phyloP scores from a whole-genome alignment of 345 rosid species.

The Alliaria petiolata region DNA sequence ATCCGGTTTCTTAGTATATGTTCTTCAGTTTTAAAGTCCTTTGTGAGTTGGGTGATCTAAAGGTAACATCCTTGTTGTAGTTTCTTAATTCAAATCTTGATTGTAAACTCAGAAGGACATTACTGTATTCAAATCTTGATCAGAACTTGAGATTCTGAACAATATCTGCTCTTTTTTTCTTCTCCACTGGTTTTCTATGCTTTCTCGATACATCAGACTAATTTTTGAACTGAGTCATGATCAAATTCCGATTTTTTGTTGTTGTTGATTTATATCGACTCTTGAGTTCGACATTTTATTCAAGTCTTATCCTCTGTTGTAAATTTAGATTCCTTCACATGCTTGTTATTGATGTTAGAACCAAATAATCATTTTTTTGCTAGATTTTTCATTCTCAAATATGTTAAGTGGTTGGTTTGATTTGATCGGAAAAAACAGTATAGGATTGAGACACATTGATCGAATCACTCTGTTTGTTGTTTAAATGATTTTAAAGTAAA shows the following conservation, averaged over 20 bases:
- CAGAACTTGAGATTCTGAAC: slow-evolving; percentile 10
- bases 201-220: not conserved
- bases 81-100: not conserved
- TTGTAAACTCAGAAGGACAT: not conserved
- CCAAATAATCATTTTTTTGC: not conserved
- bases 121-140: too few species aligned
- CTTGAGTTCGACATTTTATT: not conserved
- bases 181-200: not conserved
- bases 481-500: not conserved
- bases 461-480: not conserved
- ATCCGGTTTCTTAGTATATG: not conserved
- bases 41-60: slow-evolving; percentile 12
- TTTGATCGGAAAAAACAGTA: too few species aligned
- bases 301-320: too few species aligned
- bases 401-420: not conserved
- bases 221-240: not conserved
- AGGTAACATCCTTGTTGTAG: slow-evolving; percentile 34
- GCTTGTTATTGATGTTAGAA: not conserved
- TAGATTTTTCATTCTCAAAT: not conserved
- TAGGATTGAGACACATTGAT: slow-evolving; percentile 8
- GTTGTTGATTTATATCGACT: not conserved
- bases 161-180: not conserved
- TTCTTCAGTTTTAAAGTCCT: slow-evolving; percentile 10
- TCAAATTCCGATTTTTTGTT: not conserved
- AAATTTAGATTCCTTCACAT: not conserved